These are phyloP conservation scores for Balakata baccata DNA, from an alignment of 345 rosid species.

Conservation along the genomic window DNA sequence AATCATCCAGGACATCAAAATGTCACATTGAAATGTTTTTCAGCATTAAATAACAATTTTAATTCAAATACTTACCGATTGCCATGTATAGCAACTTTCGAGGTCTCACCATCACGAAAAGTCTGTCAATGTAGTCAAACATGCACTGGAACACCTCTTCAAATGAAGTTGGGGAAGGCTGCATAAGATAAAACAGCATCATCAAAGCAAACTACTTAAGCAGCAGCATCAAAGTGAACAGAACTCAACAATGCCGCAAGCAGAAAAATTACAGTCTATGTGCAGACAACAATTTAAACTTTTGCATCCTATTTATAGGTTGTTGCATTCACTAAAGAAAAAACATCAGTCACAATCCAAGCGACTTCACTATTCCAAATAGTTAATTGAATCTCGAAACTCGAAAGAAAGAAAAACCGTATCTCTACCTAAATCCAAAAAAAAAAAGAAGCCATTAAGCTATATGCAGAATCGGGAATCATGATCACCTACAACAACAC, in stretches of 20 bases:
- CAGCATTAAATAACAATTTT: background rate
- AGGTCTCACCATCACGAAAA: slow-evolving; percentile 92
- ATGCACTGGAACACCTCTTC: slow-evolving; percentile 76
- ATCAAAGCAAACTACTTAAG: background rate
- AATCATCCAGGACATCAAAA: slow-evolving; percentile 11
- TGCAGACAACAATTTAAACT: background rate
- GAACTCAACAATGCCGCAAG: background rate
- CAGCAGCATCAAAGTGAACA: background rate
- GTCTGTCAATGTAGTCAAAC: slow-evolving; percentile 87
- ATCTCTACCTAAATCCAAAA: background rate
- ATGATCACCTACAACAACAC: too few species aligned
- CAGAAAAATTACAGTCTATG: background rate
- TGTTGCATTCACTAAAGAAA: background rate
- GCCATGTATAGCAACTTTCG: slow-evolving; percentile 84
- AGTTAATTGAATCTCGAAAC: background rate
- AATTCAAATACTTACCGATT: slow-evolving; percentile 52
- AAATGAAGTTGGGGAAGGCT: slow-evolving; percentile 74
- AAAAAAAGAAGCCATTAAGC: background rate
- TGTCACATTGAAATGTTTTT: background rate
- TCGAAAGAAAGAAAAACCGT: background rate
- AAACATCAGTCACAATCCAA: background rate
- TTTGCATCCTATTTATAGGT: background rate
- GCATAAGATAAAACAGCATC: slow-evolving; percentile 23
- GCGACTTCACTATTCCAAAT: background rate
- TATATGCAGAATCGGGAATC: background rate